Base-by-base conservation (phyloP, 192 early-diverging fungal species). In the Geosiphon pyriformis region DNA sequence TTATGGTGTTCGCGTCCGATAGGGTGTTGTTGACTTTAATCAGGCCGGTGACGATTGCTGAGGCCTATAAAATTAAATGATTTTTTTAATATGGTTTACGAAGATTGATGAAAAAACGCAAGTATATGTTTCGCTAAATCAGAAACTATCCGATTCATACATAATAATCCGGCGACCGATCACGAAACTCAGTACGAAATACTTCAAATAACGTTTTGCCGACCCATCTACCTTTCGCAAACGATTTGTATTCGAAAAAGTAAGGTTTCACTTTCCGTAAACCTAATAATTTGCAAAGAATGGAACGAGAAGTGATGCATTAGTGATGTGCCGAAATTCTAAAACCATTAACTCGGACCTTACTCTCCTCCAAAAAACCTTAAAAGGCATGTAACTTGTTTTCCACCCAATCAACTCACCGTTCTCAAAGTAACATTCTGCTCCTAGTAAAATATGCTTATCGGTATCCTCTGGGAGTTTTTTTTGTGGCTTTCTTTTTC, bases 151-250 rank as follows among this genome's bases (percentile, higher is more conserved):
- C 50, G 2, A 1, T 54, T 54, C 66, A 52, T 82, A 91, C 87
- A 78, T 96, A 98, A 76, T 96, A 98, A 18, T 78, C 74, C 8
- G 74, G 70, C 2, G 81, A 70, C 31, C 90, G 85, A 76, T 95
- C 94, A 42, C 92, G 84, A 71, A 98, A 98, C 73, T 98, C 96
- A 11, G 78, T 83, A 69, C 70, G 65, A 63, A 96, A 95, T 11
- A 96, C 82, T 22, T 93, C 87, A n/a, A 87, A 74, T n/a, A 98
- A 54, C 0, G 74, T 73, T 7, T 85, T 80, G 10, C 85, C 84
- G 3, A 90, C 66, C 96, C 96, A 98, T 10, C 96, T 85, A 17
- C 90, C 90, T 72, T 97, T 97, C 23, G 90, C 90, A 72, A 87
- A 90, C 0, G 90, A 87, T 59, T 86, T 70, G 68, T 90, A 95